Conservation (phyloP, 768 basidiomycete species). For the Tricholoma sp. region DNA sequence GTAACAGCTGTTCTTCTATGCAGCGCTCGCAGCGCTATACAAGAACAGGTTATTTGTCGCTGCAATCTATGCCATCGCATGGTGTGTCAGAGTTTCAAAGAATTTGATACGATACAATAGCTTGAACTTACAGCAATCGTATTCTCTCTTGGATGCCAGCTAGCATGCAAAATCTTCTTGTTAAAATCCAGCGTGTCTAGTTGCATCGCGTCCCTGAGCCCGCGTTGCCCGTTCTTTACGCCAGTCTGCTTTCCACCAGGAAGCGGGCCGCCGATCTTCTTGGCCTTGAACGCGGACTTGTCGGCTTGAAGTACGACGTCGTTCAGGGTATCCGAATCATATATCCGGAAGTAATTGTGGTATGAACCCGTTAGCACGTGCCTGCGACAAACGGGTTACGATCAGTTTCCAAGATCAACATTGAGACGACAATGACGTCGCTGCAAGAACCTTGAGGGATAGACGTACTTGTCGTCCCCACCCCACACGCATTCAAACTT, state of each 20-base stretch:
- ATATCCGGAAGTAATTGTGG: conserved; percentile 99
- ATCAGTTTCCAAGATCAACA: conserved; percentile 12
- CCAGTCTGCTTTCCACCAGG: conserved; percentile 55
- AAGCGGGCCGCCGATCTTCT: conserved; percentile 90
- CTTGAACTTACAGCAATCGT: conserved; percentile 84
- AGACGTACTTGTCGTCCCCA: conserved; percentile 89
- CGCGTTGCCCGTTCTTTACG: conserved; percentile 72
- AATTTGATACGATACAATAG: background rate
- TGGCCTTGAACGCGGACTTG: conserved; percentile 98
- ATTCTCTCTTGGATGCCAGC: conserved; percentile 98
- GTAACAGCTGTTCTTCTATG: conserved; percentile 33
- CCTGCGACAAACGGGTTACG: conserved; percentile 36
- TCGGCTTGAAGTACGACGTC: conserved; percentile 97
- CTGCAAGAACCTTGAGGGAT: conserved; percentile 5
- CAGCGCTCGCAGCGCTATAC: conserved; percentile 73
- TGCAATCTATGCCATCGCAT: conserved; percentile 59
- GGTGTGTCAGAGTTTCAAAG: background rate
- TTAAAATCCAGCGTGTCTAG: conserved; percentile 85
- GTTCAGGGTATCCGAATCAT: conserved; percentile 80
- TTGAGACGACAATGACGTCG: conserved; percentile 15
- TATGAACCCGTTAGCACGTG: conserved; percentile 99
- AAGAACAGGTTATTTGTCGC: conserved; percentile 96
- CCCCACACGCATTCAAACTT: conserved; percentile 99
- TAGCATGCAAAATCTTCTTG: conserved; percentile 94
- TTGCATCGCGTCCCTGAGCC: conserved; percentile 82